Base-by-base conservation (phyloP, 2,329 filamentous ascomycete species). In the Arthrinium phaeospermum region DNA sequence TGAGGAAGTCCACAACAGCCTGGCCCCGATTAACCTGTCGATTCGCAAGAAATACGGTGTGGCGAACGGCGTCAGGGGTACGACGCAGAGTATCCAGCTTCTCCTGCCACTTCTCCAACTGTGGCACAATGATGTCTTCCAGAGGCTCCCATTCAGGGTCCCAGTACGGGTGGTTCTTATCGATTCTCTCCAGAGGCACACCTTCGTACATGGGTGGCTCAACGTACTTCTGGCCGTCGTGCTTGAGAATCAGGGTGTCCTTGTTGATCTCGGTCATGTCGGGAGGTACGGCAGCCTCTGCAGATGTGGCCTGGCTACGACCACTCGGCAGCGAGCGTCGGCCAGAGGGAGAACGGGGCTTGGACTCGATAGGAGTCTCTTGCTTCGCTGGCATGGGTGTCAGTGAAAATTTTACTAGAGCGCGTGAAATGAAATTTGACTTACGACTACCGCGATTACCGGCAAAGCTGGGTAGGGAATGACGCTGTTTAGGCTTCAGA, bases 11-110 rank as follows among this genome's bases (percentile, higher is more conserved):
- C 46, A 90, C 81, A n/a, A 89, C 86, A 30, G 82, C 80, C 14
- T 84, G 81, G 27, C 89, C 89, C 5, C 88, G 85, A 73, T 90
- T 90, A 68, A 90, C 85, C 74, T 90, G 88, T 0, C 88, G 84
- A 7, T 87, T 86, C 8, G 87, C 86, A 74, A 89, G 83, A 73
- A 89, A 90, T 69, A 88, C 86, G 47, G 84, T 84, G 72, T 77
- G 73, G 71, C 78, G 75, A 71, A 84, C 77, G 71, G 80, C 76
- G 12, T 78, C 71, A 30, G 79, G 74, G 0, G 75, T 73, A 34
- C 73, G 74, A 24, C 76, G 74, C 4, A 81, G 75, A 12, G 71
- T 70, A 46, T 83, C 81, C 30, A 85, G 82, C 78, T 87, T 89
- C 46, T 83, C 82, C 27, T 82, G 81, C 86, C 87, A 89, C 51